These are phyloP conservation scores for Mycosphaerelloides madeirae DNA, from an alignment of 2,329 filamentous ascomycete species.

Conservation along the genomic window DNA sequence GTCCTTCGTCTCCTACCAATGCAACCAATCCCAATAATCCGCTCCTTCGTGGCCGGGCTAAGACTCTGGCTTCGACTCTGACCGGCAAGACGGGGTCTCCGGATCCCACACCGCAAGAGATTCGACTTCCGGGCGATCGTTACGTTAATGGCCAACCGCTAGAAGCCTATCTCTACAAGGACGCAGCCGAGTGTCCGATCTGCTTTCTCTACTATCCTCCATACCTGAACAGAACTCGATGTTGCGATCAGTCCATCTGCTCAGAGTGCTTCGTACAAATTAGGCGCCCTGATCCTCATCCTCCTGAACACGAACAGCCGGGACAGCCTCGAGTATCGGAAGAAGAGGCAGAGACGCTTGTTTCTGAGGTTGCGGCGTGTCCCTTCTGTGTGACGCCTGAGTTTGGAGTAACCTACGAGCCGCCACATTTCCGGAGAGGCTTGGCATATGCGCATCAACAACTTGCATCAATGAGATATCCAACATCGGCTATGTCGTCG, in stretches of 20 bases:
- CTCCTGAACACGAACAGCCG: slow-evolving; percentile 60
- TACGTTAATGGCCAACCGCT: slow-evolving; percentile 92
- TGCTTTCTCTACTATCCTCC: slow-evolving; percentile 95
- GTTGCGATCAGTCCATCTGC: slow-evolving; percentile 93
- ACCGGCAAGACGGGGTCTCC: slow-evolving; percentile 61
- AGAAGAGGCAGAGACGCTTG: slow-evolving; percentile 59
- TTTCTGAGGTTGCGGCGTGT: slow-evolving; percentile 87
- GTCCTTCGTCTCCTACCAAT: slow-evolving; percentile 39
- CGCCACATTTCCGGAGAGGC: slow-evolving; percentile 82
- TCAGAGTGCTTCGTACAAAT: slow-evolving; percentile 99
- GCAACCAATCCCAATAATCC: slow-evolving; percentile 42
- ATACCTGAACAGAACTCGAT: slow-evolving; percentile 88
- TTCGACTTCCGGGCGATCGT: slow-evolving; percentile 73
- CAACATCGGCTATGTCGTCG: slow-evolving; percentile 74
- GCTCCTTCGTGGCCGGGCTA: slow-evolving; percentile 77
- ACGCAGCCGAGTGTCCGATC: slow-evolving; percentile 85
- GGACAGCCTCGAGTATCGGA: slow-evolving; percentile 32
- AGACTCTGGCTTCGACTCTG: slow-evolving; percentile 73
- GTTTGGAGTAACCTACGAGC: slow-evolving; percentile 91
- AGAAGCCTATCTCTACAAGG: slow-evolving; percentile 90
- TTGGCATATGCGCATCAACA: slow-evolving; percentile 59
- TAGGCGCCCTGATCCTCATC: slow-evolving; percentile 85
- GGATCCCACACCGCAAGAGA: slow-evolving; percentile 71
- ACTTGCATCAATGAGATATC: slow-evolving; percentile 46
- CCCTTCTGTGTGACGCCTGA: slow-evolving; percentile 94